A percentile compares a stretch with the other conserved stretches of the same genome.
Evolutionary conservation across 352 stramenopile species (phyloP).

Genomic region (Globisporangium viniferum): DNA sequence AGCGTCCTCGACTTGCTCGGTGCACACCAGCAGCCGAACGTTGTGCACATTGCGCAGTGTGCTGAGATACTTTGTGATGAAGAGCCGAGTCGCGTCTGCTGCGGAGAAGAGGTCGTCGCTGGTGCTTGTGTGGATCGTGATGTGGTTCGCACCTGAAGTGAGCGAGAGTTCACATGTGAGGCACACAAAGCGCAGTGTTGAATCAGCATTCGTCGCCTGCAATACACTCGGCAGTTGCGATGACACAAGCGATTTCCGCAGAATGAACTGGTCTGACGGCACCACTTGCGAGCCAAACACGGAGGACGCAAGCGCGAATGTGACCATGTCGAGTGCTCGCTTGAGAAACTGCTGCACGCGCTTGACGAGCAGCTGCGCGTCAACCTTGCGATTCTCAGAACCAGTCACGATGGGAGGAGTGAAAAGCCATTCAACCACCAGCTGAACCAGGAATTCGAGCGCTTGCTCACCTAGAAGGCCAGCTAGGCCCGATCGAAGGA

Average conservation of each 20-base stretch:
- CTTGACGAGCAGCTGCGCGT: constrained; percentile 18
- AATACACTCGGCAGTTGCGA: constrained; percentile 39
- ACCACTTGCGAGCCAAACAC: constrained; percentile 39
- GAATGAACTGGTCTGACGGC: constrained; percentile 38
- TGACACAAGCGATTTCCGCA: constrained; percentile 47
- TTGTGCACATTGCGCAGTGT: constrained; percentile 17
- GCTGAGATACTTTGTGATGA: constrained; percentile 29
- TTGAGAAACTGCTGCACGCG: constrained; percentile 37
- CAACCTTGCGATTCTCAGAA: background rate
- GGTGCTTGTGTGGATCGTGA: constrained; percentile 25
- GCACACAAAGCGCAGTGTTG: constrained; percentile 35
- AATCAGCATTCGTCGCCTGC: background rate
- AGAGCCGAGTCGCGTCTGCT: constrained; percentile 21
- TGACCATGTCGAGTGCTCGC: constrained; percentile 27
- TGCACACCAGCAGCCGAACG: constrained; percentile 48
- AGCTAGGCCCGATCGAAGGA: constrained; percentile 38
- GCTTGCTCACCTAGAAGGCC: constrained; percentile 31
- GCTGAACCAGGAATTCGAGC: constrained; percentile 25
- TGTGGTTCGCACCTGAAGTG: constrained; percentile 29
- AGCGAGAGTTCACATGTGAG: constrained; percentile 37
- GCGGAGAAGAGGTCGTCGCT: constrained; percentile 26
- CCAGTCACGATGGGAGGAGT: background rate
- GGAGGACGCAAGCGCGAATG: constrained; percentile 30
- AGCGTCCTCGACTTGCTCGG: constrained; percentile 38
- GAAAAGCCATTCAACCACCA: constrained; percentile 64